Evolutionary conservation across 208 protist species (phyloP), one percentile per base, ranked within the genome.

Genomic region (Crithidia brevicula): DNA sequence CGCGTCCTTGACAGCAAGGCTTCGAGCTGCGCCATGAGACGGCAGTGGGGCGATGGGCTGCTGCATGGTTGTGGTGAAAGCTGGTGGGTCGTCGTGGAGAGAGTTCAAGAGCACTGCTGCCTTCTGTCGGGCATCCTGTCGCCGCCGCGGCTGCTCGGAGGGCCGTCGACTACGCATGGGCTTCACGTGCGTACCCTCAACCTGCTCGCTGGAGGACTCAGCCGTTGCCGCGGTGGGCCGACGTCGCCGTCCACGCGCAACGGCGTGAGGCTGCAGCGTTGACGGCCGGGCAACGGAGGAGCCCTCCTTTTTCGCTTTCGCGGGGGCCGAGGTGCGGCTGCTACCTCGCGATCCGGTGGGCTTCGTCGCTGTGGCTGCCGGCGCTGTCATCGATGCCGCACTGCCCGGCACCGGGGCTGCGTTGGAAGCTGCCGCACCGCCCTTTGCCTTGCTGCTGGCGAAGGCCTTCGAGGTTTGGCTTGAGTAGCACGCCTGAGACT

Each of bases 91-190:
- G n/a, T n/a, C n/a, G n/a, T n/a, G n/a, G n/a, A n/a, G n/a, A n/a
- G n/a, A n/a, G n/a, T n/a, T n/a, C n/a, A n/a, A n/a, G n/a, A 68
- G 60, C 51, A 43, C 40, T 23, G 43, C 27, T 22, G 69, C 58
- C 60, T 74, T 45, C 56, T 67, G 60, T 50, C 34, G 16, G 25
- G 33, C 10, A 43, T 43, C 49, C 28, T 27, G 46, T 2, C 69
- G 69, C 18, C 30, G 16, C 7, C 59, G 69, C 1, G 69, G 53
- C 30, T 43, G 46, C 25, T 74, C 69, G n/a, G 31, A 47, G 27
- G 51, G 16, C 20, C 69, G 51, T 23, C 69, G 69, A 23, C 69
- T 31, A 45, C 69, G 69, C 60, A 74, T 74, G n/a, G 69, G 59
- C 53, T 61, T 49, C 9, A 67, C 59, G 7, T 28, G 31, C 16